Evolutionary conservation across 352 stramenopile species (phyloP), one percentile per base, ranked within the genome.

Genomic region (Pythium vanterpoolii): DNA sequence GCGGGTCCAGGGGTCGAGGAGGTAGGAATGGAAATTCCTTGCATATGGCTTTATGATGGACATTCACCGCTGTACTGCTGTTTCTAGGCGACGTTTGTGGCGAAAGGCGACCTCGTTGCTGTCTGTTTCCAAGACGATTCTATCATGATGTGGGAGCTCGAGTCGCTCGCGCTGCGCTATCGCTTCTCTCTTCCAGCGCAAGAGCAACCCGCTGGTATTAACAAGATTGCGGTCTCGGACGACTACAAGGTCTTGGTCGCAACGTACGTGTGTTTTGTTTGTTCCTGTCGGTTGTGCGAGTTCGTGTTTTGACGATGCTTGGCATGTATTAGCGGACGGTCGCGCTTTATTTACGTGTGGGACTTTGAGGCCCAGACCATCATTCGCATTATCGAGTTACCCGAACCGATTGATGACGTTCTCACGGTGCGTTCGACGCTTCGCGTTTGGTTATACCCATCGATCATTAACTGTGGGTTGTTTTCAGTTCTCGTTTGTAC

Each of bases 131-230:
- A 89, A 33, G 86, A 95, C 45, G 75, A 90, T 51, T 86, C 81
- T 11, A 87, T 93, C 57, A 88, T 95, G 78, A 91, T 95, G 81
- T 93, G 83, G 86, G 81, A 92, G 51, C 71, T 93, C 4, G 81
- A 87, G 44, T 74, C 81, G 11, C 72, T 92, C 0, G 77, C 81
- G 13, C 46, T 95, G n/a, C 76, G 73, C 13, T 91, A 89, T 53
- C 72, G 79, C 1, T 95, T 93, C 50, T 72, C 69, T 21, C 55
- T 95, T 6, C 83, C 85, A 0, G 71, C 84, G 46, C 69, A 82
- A 48, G 85, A 95, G 38, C 45, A 68, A n/a, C 74, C 83, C 1
- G 70, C 79, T 0, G 78, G 79, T 21, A 51, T 93, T 24, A 69
- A 72, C 49, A 83, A 84, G 21, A 88, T 93, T 34, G 60, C 77